Conservation (phyloP, 306 rosid species). For the Herpetospermum pedunculosum region DNA sequence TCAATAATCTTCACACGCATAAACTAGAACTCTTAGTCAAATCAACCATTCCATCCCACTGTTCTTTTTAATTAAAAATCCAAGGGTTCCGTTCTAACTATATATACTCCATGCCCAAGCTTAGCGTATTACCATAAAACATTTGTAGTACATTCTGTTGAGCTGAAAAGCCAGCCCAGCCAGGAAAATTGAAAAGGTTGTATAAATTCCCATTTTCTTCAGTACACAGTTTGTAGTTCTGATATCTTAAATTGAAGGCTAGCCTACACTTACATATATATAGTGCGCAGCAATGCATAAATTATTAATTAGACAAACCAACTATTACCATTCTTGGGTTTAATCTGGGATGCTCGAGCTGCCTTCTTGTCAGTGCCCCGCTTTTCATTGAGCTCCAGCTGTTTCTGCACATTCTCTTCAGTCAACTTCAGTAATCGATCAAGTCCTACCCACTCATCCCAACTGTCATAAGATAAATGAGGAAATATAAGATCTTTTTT, state of each 20-base stretch:
- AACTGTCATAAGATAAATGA: slow-evolving; percentile 25
- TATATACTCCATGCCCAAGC: background rate
- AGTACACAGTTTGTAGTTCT: background rate
- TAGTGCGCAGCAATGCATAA: background rate
- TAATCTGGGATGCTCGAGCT: slow-evolving; percentile 23
- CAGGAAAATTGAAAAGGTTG: background rate
- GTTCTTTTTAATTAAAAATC: background rate
- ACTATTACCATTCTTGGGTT: slow-evolving; percentile 31
- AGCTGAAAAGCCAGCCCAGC: background rate
- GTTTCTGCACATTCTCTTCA: slow-evolving; percentile 38
- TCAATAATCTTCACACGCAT: background rate
- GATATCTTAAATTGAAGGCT: background rate
- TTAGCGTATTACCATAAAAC: background rate
- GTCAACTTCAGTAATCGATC: slow-evolving; percentile 61
- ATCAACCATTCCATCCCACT: background rate
- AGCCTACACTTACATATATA: background rate
- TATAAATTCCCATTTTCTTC: background rate
- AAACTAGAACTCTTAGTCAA: background rate
- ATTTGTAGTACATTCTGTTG: background rate
- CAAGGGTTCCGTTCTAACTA: background rate
- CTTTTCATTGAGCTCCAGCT: slow-evolving; percentile 20
- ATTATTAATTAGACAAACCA: background rate
- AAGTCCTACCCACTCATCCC: slow-evolving; percentile 82
- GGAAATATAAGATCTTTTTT: background rate
- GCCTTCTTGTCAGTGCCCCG: slow-evolving; percentile 33